Evolutionary conservation across 768 basidiomycete species (phyloP).

Genomic region (Psilocybe cubensis): DNA sequence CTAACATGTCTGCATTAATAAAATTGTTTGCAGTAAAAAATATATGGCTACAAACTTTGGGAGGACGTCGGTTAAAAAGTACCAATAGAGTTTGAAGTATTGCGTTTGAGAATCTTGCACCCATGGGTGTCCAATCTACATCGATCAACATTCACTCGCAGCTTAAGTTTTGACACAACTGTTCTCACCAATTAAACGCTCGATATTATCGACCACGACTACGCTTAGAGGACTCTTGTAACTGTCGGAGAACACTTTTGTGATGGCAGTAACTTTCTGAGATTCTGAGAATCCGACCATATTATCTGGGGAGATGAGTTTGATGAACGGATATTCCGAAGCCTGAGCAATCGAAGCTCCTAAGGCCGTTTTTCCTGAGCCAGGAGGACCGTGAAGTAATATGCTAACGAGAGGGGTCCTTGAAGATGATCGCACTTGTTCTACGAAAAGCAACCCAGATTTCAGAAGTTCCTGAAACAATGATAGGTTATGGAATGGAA

Average conservation of each 20-base stretch:
- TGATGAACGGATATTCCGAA: slow-evolving; percentile 98
- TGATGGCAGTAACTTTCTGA: slow-evolving; percentile 90
- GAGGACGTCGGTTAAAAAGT: slow-evolving; percentile 85
- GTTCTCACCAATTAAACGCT: slow-evolving; percentile 82
- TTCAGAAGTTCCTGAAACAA: slow-evolving; percentile 76
- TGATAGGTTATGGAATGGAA: neutral
- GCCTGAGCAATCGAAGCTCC: slow-evolving; percentile 92
- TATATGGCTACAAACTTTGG: slow-evolving; percentile 69
- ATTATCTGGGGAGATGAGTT: slow-evolving; percentile 91
- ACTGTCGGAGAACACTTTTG: slow-evolving; percentile 91
- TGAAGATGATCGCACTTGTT: slow-evolving; percentile 90
- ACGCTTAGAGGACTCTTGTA: slow-evolving; percentile 98
- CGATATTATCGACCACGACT: slow-evolving; percentile 93
- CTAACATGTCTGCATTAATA: slow-evolving; percentile 39
- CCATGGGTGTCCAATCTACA: slow-evolving; percentile 95
- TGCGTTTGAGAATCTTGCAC: slow-evolving; percentile 93
- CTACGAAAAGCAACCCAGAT: slow-evolving; percentile 86
- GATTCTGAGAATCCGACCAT: slow-evolving; percentile 97
- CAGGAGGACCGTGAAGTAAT: slow-evolving; percentile 86
- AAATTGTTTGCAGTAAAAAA: neutral
- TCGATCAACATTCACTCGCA: neutral
- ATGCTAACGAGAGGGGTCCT: slow-evolving; percentile 92
- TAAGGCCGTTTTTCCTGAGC: slow-evolving; percentile 93
- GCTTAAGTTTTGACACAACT: neutral
- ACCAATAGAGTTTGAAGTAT: slow-evolving; percentile 92